Evolutionary conservation across 345 rosid genomes (phyloP), one percentile per base, ranked within the genome.

Genomic region (Populus alba): DNA sequence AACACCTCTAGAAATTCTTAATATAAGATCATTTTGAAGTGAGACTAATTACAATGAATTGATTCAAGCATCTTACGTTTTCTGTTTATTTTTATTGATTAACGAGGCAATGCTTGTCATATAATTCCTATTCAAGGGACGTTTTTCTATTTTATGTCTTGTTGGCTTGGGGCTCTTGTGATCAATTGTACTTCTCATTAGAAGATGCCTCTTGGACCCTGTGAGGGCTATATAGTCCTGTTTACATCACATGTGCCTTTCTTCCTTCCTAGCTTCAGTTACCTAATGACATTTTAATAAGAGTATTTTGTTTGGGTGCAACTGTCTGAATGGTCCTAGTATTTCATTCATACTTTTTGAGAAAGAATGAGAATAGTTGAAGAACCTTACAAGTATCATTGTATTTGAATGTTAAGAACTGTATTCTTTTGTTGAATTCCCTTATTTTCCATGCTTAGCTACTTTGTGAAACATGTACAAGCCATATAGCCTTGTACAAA

Each of bases 161-260:
- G 20, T 16, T 66, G 41, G 33, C 31, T 66, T 15, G 41, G 69
- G 20, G 4, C 41, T 25, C 35, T 31, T 66, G 33, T 4, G 8
- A 16, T 66, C 37, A 33, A 4, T 33, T 33, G 37, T 33, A 33
- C 37, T 33, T 18, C 10, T 53, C 59, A 53, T 2, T 20, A 53
- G 59, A 53, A 53, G 59, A 53, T 53, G 59, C 59, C 7, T 18
- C 12, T 43, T 33, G 59, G 77, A 43, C 45, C 27, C 20, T 75
- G 27, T 43, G 37, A 45, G 55, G 73, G 33, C 39, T 27, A 15
- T 49, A 25, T 9, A 8, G 29, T 43, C 71, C 39, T 31, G 29
- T 31, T 70, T 29, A 16, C 53, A 27, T 47, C 23, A 71, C 62
- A 75, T 45, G 35, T 75, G 71, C 49, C 17, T n/a, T 51, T 75